Conservation (phyloP, 805 yeast genomes). For the Saccharomycopsis oosterbeekiorum region DNA sequence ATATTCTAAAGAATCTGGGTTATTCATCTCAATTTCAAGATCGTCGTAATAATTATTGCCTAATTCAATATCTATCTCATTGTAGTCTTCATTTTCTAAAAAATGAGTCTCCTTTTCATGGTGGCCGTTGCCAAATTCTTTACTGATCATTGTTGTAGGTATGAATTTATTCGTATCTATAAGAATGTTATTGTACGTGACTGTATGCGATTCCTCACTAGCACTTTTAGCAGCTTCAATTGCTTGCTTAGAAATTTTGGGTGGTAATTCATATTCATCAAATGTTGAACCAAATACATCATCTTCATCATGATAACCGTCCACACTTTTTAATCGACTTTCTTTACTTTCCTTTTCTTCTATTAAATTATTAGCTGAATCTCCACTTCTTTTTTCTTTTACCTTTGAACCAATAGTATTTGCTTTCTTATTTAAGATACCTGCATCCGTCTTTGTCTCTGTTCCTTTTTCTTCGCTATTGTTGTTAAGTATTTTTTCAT, state of each 20-base stretch:
- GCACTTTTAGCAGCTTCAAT: background rate
- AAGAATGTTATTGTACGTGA: background rate
- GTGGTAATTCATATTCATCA: background rate
- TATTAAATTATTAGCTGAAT: background rate
- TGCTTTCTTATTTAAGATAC: too few species aligned
- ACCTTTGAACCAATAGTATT: too few species aligned
- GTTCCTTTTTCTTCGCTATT: background rate
- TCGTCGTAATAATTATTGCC: background rate
- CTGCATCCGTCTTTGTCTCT: background rate
- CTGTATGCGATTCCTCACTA: background rate
- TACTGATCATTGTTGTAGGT: background rate
- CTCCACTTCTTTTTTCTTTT: background rate
- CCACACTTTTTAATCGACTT: background rate
- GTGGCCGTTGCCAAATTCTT: background rate
- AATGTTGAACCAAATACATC: background rate
- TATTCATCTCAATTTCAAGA: background rate
- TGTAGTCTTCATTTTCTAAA: background rate
- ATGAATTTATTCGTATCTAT: background rate
- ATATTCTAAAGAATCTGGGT: background rate
- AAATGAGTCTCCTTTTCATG: background rate
- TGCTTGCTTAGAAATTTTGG: background rate
- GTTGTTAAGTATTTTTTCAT: background rate
- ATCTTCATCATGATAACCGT: background rate
- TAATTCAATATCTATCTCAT: background rate
- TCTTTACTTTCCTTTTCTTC: background rate